Conservation (phyloP, 495 filamentous ascomycete species). For the Glonium stellatum region DNA sequence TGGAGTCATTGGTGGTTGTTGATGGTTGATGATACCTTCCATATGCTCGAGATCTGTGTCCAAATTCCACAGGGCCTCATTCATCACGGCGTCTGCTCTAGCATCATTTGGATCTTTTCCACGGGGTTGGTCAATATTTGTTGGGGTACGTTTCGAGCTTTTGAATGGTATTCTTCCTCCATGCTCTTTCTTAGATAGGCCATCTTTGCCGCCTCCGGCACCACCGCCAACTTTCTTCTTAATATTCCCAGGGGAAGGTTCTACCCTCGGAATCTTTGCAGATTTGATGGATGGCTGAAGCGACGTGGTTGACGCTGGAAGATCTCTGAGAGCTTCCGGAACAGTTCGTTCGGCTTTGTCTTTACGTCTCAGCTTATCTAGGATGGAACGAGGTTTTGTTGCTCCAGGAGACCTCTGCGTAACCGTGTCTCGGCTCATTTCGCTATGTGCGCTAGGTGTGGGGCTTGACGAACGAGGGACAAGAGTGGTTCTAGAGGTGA, state of each 20-base stretch:
- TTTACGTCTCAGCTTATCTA: slow-evolving; percentile 56
- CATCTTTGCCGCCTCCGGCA: slow-evolving; percentile 9
- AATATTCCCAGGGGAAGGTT: slow-evolving; percentile 41
- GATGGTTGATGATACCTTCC: slow-evolving; percentile 66
- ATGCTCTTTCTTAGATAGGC: slow-evolving; percentile 18
- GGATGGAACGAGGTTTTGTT: slow-evolving; percentile 50
- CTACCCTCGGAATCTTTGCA: slow-evolving; percentile 43
- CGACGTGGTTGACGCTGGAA: slow-evolving; percentile 50
- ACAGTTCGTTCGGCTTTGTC: slow-evolving; percentile 49
- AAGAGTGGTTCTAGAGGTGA: slow-evolving; percentile 45
- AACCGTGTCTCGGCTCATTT: slow-evolving; percentile 26
- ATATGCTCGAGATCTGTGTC: slow-evolving; percentile 80
- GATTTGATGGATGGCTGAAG: slow-evolving; percentile 39
- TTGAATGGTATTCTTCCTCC: slow-evolving; percentile 18
- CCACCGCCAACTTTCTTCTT: slow-evolving; percentile 16
- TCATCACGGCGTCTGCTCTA: slow-evolving; percentile 7
- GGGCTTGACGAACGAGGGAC: slow-evolving; percentile 63
- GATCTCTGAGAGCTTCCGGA: slow-evolving; percentile 46
- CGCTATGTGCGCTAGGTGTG: slow-evolving; percentile 60
- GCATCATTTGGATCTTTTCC: slow-evolving; percentile 35
- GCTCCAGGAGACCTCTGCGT: slow-evolving; percentile 52
- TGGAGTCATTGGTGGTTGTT: slow-evolving; percentile 55
- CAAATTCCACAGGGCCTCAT: slow-evolving; percentile 52
- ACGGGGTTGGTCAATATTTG: slow-evolving; percentile 14
- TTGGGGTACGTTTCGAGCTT: slow-evolving; percentile 13